Evolutionary conservation across 1,284 basidiomycete genomes (phyloP).

Genomic region (Volvariella volvacea): DNA sequence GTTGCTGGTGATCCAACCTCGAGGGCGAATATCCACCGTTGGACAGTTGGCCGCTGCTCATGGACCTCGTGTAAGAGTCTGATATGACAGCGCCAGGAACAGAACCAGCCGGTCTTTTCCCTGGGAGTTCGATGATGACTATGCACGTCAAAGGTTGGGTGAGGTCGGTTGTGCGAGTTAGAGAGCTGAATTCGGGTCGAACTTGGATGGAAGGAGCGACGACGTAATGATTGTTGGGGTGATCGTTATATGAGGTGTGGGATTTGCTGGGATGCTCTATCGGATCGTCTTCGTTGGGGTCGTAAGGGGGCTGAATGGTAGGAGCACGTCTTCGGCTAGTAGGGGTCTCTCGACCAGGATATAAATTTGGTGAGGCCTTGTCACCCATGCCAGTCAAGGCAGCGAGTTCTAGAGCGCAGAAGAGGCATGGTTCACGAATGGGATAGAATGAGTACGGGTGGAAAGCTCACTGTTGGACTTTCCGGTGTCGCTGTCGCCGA

Average conservation of each 20-base stretch:
- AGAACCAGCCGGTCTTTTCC: constrained; percentile 49
- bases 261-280: constrained; percentile 54
- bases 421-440: constrained; percentile 7
- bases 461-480: constrained; percentile 79
- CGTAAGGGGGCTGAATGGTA: constrained; percentile 30
- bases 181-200: constrained; percentile 79
- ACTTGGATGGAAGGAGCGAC: constrained; percentile 87
- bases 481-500: constrained; percentile 74
- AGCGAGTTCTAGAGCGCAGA: constrained; percentile 65
- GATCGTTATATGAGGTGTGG: constrained; percentile 30
- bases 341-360: constrained; percentile 62
- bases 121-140: constrained; percentile 83
- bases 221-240: constrained; percentile 51
- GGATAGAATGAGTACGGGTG: constrained; percentile 2
- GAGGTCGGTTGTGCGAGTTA: constrained; percentile 67
- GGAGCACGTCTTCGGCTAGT: constrained; percentile 31
- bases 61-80: constrained; percentile 30
- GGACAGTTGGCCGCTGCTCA: constrained; percentile 26
- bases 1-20: constrained; percentile 18
- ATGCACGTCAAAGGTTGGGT: constrained; percentile 85
- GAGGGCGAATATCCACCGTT: constrained; percentile 32
- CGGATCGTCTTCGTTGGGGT: constrained; percentile 77
- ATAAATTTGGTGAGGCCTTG: constrained; percentile 44
- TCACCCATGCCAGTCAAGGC: constrained; percentile 84
- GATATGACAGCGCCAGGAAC: constrained; percentile 54